Base-by-base conservation (phyloP, 2,329 filamentous ascomycete genomes). In the Colletotrichum tabaci region DNA sequence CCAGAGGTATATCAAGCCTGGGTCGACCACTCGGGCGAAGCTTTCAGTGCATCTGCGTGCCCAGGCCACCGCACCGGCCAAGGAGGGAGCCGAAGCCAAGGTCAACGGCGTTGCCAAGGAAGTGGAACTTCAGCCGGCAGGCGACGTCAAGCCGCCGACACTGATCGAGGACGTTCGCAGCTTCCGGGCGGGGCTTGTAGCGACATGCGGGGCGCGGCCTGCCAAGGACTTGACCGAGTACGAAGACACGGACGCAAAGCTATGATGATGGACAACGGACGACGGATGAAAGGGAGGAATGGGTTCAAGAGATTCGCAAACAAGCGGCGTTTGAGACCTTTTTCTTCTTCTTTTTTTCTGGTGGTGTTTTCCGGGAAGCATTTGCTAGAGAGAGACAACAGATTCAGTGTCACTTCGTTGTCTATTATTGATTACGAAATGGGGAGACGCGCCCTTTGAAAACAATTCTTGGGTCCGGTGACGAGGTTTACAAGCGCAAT, bases 11-110 rank as follows among this genome's bases (percentile, higher is more conserved):
- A 93, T 99, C 75, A 88, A 91, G 72, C 95, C 95, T 0, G 83
- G 86, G 1, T 98, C 96, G 3, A 82, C 87, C 0, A 85, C 84
- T 0, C 90, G 96, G 60, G 91, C 94, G n/a, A 98, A 98, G 79
- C 82, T 97, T 8, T 91, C 94, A 0, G 90, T 98, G 18, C 93
- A 98, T 78, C 86, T 98, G 30, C 88, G 92, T 66, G 96, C 96
- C 0, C 93, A 96, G 78, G 87, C 89, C 3, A 83, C 81, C 8
- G 82, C 85, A 57, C 69, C 70, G 75, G 61, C 75, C 74, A 82
- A 90, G 77, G 82, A 85, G 1, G 83, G 84, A 46, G 82, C 87
- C 23, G 82, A 82, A 1, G 76, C 82, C 23, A 77, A 81, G 74
- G 78, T 70, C 66, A 67, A 73, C 13, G 69, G 73, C 15, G 57